A percentile compares a stretch with the other conserved stretches of the same genome.
Evolutionary conservation across 768 basidiomycete genomes (phyloP).

Genomic region (Rhodosporidiobolus sp.): DNA sequence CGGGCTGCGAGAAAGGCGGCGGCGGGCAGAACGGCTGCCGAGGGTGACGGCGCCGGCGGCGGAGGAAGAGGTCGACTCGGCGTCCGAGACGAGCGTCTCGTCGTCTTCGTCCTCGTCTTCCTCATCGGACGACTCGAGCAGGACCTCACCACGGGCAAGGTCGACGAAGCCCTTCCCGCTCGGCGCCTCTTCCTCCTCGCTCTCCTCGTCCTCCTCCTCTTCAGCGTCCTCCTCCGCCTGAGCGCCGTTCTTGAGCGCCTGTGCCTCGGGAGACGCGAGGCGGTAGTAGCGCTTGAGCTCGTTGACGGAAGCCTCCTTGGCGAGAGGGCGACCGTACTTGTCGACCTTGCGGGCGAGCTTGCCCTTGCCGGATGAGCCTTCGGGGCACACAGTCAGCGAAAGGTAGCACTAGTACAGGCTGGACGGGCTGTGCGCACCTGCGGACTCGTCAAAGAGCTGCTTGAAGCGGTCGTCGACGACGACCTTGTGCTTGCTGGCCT

Average conservation of each 20-base stretch:
- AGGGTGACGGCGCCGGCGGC: slow-evolving; percentile 31
- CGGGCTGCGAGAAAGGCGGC: slow-evolving; percentile 23
- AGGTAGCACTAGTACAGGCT: too few species aligned
- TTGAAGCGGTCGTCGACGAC: slow-evolving; percentile 90
- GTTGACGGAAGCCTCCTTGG: slow-evolving; percentile 48
- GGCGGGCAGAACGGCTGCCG: slow-evolving; percentile 16
- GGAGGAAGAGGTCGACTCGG: slow-evolving; percentile 30
- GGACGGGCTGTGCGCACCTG: neutral
- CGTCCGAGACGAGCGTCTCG: slow-evolving; percentile 53
- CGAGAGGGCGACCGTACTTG: slow-evolving; percentile 51
- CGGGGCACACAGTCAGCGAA: too few species aligned
- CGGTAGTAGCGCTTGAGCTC: slow-evolving; percentile 53
- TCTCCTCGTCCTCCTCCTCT: slow-evolving; percentile 28
- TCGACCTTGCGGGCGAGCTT: slow-evolving; percentile 47
- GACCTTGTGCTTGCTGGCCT: slow-evolving; percentile 74
- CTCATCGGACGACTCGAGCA: slow-evolving; percentile 74
- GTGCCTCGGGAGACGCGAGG: slow-evolving; percentile 46
- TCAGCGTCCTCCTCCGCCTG: neutral
- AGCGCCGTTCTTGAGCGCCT: slow-evolving; percentile 21
- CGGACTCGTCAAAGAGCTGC: slow-evolving; percentile 58
- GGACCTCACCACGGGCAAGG: slow-evolving; percentile 82
- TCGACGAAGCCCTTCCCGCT: slow-evolving; percentile 52
- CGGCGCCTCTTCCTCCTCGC: slow-evolving; percentile 6
- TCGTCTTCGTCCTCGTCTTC: slow-evolving; percentile 53
- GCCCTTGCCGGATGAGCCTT: slow-evolving; percentile 10